Evolutionary conservation across 768 basidiomycete genomes (phyloP).

Genomic region (Tylopilus balloui): DNA sequence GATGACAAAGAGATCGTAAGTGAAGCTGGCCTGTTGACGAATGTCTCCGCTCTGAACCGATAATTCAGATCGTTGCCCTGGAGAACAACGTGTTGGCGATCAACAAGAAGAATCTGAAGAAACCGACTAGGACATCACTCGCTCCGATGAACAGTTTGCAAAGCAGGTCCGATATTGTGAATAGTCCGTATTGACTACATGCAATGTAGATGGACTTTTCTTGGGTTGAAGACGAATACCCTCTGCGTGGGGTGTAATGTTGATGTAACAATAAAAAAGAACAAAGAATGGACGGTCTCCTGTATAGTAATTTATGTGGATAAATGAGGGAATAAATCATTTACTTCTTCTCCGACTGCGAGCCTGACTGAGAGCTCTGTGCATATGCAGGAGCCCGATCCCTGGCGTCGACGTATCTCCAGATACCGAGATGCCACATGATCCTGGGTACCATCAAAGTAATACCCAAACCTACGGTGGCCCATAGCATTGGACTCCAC

Average conservation of each 20-base stretch:
- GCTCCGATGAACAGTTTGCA: conserved; percentile 40
- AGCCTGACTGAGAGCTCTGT: not conserved
- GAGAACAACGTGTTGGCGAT: conserved; percentile 90
- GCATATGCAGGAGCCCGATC: conserved; percentile 36
- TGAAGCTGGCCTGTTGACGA: not conserved
- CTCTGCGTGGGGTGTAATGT: not conserved
- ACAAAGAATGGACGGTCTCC: not conserved
- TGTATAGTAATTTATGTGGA: conserved; percentile 8
- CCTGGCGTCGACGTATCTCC: conserved; percentile 64
- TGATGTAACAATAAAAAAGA: not conserved
- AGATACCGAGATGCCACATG: conserved; percentile 72
- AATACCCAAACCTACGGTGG: conserved; percentile 58
- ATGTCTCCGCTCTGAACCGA: conserved; percentile 4
- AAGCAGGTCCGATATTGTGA: conserved; percentile 63
- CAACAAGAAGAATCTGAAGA: conserved; percentile 89
- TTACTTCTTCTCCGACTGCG: conserved; percentile 13
- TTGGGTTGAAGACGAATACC: conserved; percentile 15
- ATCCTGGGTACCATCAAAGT: conserved; percentile 65
- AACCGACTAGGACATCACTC: conserved; percentile 73
- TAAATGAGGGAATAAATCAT: conserved; percentile 22
- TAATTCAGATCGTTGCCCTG: conserved; percentile 83
- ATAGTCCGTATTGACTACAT: conserved; percentile 50
- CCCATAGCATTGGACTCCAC: conserved; percentile 71
- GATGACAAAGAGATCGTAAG: conserved; percentile 94
- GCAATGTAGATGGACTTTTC: not conserved